phyloP scores from a whole-genome alignment of 129 eudicot species.

The Flaveria trinervia region DNA sequence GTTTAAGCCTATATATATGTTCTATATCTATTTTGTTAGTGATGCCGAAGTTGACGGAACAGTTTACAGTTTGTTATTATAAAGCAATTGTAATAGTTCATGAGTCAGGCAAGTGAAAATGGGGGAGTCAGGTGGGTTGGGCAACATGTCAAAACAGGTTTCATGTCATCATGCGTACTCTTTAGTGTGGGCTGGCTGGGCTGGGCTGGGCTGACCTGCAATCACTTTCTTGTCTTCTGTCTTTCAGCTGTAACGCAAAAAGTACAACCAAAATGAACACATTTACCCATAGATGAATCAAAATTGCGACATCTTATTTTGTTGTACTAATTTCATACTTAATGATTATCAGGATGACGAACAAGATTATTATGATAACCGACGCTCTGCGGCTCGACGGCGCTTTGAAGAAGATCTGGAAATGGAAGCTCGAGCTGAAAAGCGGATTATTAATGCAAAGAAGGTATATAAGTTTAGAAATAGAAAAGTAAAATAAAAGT shows the following conservation, averaged over 20 bases:
- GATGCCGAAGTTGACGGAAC: neutral
- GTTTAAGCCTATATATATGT: constrained; percentile 19
- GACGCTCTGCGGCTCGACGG: constrained; percentile 66
- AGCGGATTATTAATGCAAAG: constrained; percentile 88
- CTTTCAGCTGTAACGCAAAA: neutral
- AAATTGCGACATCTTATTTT: constrained; percentile 1
- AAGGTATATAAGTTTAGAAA: constrained; percentile 51
- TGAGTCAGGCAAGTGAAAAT: neutral
- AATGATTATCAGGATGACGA: constrained; percentile 71
- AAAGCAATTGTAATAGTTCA: constrained; percentile 5
- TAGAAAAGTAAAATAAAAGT: neutral
- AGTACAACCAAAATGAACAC: neutral
- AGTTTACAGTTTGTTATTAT: neutral
- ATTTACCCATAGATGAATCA: neutral
- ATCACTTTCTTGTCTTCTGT: neutral
- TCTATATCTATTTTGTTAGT: neutral
- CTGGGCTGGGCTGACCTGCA: neutral
- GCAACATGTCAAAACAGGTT: neutral
- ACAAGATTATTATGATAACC: constrained; percentile 74
- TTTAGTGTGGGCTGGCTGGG: neutral
- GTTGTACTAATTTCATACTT: neutral
- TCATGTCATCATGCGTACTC: neutral
- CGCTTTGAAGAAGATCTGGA: constrained; percentile 86
- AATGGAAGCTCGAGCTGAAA: constrained; percentile 96
- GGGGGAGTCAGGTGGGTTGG: neutral